A percentile compares a stretch with the other conserved stretches of the same genome.
These are phyloP conservation scores for Microcyclospora tardicrescens DNA, from an alignment of 2,329 filamentous ascomycete genomes.

Conservation along the genomic window DNA sequence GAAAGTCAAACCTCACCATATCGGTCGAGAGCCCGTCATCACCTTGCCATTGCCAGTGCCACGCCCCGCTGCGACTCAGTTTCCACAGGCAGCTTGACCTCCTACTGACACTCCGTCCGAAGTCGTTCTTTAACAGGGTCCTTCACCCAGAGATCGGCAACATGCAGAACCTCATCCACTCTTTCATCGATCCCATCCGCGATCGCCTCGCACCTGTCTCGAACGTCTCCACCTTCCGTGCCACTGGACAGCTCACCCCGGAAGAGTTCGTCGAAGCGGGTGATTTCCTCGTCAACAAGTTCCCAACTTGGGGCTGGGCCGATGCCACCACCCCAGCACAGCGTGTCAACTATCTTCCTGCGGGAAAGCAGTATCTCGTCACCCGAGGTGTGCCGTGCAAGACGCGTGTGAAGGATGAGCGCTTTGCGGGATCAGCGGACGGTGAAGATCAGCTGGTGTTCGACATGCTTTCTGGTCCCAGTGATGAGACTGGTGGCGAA, in stretches of 20 bases:
- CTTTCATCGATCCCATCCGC: constrained; percentile 70
- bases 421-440: constrained; percentile 80
- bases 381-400: constrained; percentile 92
- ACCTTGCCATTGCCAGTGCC: too few species aligned
- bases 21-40: too few species aligned
- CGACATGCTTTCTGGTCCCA: constrained; percentile 51
- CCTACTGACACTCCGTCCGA: too few species aligned
- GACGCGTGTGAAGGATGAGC: constrained; percentile 68
- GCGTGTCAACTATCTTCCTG: constrained; percentile 67
- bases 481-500: constrained; percentile 37
- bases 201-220: constrained; percentile 83
- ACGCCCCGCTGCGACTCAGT: too few species aligned
- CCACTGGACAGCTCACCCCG: constrained; percentile 88
- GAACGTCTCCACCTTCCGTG: constrained; percentile 84
- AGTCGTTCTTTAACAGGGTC: too few species aligned
- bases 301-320: constrained; percentile 95
- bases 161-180: constrained; percentile 89
- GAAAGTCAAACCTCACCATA: too few species aligned
- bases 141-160: neutral
- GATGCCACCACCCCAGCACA: constrained; percentile 72
- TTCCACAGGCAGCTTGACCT: too few species aligned
- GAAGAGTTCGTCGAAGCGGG: constrained; percentile 93
- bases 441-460: constrained; percentile 76
- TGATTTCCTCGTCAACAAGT: constrained; percentile 98
- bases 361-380: constrained; percentile 88